Percentiles rank a stretch among this genome's conserved stretches.
phyloP scores from a whole-genome alignment of 2,329 filamentous ascomycete genomes.

The Ophiosphaerella korrae region DNA sequence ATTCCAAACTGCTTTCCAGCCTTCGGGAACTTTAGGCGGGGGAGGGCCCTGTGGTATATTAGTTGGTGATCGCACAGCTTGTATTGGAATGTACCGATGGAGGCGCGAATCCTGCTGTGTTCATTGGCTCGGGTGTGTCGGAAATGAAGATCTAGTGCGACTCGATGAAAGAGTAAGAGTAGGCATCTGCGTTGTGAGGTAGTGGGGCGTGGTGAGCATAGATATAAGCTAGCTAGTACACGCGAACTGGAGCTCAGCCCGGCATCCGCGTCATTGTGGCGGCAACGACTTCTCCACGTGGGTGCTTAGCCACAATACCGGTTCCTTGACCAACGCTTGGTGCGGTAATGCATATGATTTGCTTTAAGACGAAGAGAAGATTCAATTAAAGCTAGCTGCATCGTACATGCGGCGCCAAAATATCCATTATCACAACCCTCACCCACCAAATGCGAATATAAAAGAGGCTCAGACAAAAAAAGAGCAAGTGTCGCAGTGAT shows the following conservation, averaged over 20 bases:
- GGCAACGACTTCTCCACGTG: constrained; percentile 15
- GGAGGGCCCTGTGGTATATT: constrained; percentile 53
- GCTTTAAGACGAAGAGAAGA: constrained; percentile 4
- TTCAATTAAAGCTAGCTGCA: constrained; percentile 3
- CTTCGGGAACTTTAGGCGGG: constrained; percentile 69
- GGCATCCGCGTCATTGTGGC: constrained; percentile 30
- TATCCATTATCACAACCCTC: constrained; percentile 6
- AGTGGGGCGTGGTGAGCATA: constrained; percentile 15
- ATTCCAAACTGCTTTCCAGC: constrained; percentile 87
- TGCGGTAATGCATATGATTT: not conserved
- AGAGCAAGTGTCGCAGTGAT: constrained; percentile 8
- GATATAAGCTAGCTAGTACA: constrained; percentile 10
- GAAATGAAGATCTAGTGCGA: too few species aligned
- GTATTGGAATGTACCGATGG: constrained; percentile 34
- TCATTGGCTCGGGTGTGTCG: not conserved
- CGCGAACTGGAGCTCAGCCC: constrained; percentile 10
- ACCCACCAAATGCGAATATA: constrained; percentile 16
- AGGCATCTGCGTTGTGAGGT: not conserved
- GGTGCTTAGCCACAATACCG: constrained; percentile 41
- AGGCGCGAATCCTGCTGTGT: constrained; percentile 45
- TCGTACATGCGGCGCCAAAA: constrained; percentile 10
- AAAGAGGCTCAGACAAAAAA: constrained; percentile 9
- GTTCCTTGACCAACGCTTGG: not conserved
- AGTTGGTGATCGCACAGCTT: constrained; percentile 7
- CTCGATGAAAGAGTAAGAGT: not conserved